Conservation (phyloP, 192 early-diverging fungal genomes). For the Backusella tarrabulga region DNA sequence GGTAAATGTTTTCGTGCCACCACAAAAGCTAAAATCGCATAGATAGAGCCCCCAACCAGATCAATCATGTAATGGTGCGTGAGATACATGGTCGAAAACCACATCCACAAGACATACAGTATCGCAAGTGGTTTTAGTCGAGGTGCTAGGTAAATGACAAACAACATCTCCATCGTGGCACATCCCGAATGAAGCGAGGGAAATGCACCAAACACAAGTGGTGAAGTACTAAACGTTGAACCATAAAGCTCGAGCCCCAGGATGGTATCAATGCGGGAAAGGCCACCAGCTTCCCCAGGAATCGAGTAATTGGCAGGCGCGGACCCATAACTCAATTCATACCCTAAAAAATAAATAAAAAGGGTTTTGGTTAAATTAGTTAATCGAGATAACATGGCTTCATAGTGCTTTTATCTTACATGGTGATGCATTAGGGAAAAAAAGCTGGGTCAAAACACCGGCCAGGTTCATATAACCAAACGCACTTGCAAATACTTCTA, state of each 20-base stretch:
- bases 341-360: slow-evolving; percentile 45
- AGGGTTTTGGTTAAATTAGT: not conserved
- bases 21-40: slow-evolving; percentile 57
- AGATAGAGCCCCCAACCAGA: slow-evolving; percentile 62
- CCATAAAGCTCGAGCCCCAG: slow-evolving; percentile 60
- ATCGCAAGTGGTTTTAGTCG: slow-evolving; percentile 39
- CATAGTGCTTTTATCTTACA: slow-evolving; percentile 40
- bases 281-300: slow-evolving; percentile 66
- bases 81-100: slow-evolving; percentile 77
- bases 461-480: slow-evolving; percentile 67
- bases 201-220: slow-evolving; percentile 73
- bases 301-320: slow-evolving; percentile 60
- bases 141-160: slow-evolving; percentile 49
- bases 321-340: slow-evolving; percentile 60
- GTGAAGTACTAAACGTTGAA: slow-evolving; percentile 61
- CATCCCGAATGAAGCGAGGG: slow-evolving; percentile 72
- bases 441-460: slow-evolving; percentile 63
- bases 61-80: slow-evolving; percentile 74
- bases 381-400: not conserved
- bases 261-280: slow-evolving; percentile 63
- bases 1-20: slow-evolving; percentile 46
- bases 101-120: slow-evolving; percentile 66
- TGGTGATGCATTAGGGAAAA: slow-evolving; percentile 67
- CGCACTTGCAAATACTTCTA: slow-evolving; percentile 51
- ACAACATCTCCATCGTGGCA: slow-evolving; percentile 60